Evolutionary conservation across 2,329 filamentous ascomycete species (phyloP), one percentile per base, ranked within the genome.

Genomic region (Aspergillus flavus): DNA sequence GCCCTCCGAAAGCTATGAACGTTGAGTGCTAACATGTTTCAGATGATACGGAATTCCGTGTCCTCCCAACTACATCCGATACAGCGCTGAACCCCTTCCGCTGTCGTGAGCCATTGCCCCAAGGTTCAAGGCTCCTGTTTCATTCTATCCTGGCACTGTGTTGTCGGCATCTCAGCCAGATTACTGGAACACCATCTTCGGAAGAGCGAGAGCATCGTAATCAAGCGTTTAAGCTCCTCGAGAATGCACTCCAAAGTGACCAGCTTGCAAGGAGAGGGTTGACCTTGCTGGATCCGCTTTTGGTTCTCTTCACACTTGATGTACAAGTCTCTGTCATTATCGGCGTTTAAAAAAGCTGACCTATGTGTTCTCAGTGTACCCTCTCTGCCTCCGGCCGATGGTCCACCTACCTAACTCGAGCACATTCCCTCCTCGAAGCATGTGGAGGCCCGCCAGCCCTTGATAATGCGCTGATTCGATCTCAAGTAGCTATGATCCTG

Each of bases 11-110:
- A 10, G 14, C n/a, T 2, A 2, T 19, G 34, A 28, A 21, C 1
- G 12, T 21, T 28, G 19, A 43, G 19, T 12, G 14, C 59, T 61
- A 58, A 66, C 11, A 26, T 32, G n/a, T 41, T 23, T 43, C 55
- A 77, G 76, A 77, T 61, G 74, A 78, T 57, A 66, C 72, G 43
- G 76, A 77, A 28, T 75, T 76, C 41, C 78, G 76, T 50, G 61
- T 77, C 12, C 63, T 76, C 21, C 76, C 76, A 0, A 50, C 78
- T 9, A 78, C 75, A 0, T 65, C 67, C 11, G 76, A 77, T 59
- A 73, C 72, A 34, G 60, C 67, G 14, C 64, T 69, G 23, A 78
- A 78, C 56, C 76, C 76, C 0, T 78, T 78, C 52, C 72, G 75
- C 4, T 72, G 69, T 61, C 62, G 69, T 19, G 57, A 59, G 6